Percentiles rank a stretch among this genome's conserved stretches.
phyloP scores from a whole-genome alignment of 495 filamentous ascomycete species.

The Xylaria venustula region DNA sequence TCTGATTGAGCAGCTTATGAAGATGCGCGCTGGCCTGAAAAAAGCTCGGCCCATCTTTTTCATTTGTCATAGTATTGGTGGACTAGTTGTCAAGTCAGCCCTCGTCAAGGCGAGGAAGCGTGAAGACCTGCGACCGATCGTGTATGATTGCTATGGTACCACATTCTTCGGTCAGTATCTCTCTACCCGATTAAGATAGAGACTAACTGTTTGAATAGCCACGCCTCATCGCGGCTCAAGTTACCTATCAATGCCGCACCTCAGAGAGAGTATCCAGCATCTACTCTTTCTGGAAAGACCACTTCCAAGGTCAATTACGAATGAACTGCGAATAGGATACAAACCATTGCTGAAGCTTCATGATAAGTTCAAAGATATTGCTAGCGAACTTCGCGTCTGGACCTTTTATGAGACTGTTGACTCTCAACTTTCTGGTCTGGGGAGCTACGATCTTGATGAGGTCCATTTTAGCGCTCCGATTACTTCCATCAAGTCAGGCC shows the following conservation, averaged over 20 bases:
- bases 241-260: constrained; percentile 59
- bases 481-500: constrained; percentile 60
- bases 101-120: constrained; percentile 48
- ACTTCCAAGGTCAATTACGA: constrained; percentile 48
- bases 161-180: constrained; percentile 53
- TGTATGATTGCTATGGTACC: constrained; percentile 59
- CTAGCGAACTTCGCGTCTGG: constrained; percentile 65
- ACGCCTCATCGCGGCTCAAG: constrained; percentile 66
- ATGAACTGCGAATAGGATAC: constrained; percentile 51
- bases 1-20: constrained; percentile 46
- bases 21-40: constrained; percentile 35
- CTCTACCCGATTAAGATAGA: not conserved
- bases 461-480: constrained; percentile 56
- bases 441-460: constrained; percentile 25
- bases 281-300: constrained; percentile 55
- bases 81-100: constrained; percentile 58
- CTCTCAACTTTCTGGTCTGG: constrained; percentile 51
- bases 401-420: constrained; percentile 66
- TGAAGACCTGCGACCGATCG: constrained; percentile 40
- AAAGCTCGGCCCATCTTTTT: constrained; percentile 58
- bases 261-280: constrained; percentile 53
- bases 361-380: constrained; percentile 56
- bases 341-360: constrained; percentile 48
- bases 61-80: constrained; percentile 65
- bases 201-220: constrained; percentile 30